These are phyloP conservation scores for Russula lepida DNA, from an alignment of 768 basidiomycete species.

Conservation along the genomic window DNA sequence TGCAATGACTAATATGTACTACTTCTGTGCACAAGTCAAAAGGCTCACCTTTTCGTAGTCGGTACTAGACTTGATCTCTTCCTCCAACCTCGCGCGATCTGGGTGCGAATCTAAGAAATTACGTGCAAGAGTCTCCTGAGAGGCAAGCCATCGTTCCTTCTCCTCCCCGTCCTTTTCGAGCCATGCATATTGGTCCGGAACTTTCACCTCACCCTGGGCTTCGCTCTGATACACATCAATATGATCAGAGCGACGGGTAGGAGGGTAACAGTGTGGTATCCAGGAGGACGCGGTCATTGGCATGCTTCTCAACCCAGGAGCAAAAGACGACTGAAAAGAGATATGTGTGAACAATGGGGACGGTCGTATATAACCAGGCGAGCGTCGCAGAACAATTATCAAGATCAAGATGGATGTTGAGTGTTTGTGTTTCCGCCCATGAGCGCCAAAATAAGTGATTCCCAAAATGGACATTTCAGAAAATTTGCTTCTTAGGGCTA, in stretches of 20 bases:
- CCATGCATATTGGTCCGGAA: slow-evolving; percentile 70
- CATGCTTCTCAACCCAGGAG: slow-evolving; percentile 18
- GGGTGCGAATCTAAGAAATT: slow-evolving; percentile 53
- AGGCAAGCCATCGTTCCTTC: slow-evolving; percentile 54
- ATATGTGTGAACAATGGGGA: background rate
- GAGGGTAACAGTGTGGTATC: slow-evolving; percentile 53
- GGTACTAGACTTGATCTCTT: slow-evolving; percentile 46
- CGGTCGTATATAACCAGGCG: background rate
- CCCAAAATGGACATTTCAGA: no score
- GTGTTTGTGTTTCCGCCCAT: no score
- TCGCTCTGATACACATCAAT: slow-evolving; percentile 63
- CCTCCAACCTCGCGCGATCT: slow-evolving; percentile 50
- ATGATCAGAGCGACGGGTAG: slow-evolving; percentile 55
- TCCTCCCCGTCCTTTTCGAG: slow-evolving; percentile 57
- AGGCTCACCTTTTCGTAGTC: slow-evolving; percentile 31
- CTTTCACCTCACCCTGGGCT: slow-evolving; percentile 48
- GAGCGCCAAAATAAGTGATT: no score
- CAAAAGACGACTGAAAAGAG: background rate
- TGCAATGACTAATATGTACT: slow-evolving; percentile 24
- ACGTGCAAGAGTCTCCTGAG: slow-evolving; percentile 52
- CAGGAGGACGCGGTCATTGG: slow-evolving; percentile 33
- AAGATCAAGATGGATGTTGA: no score
- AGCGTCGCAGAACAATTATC: background rate
- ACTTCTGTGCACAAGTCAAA: background rate
- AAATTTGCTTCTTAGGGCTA: no score